phyloP scores from a whole-genome alignment of 441 rosid genomes.

The Erodium trifolium region DNA sequence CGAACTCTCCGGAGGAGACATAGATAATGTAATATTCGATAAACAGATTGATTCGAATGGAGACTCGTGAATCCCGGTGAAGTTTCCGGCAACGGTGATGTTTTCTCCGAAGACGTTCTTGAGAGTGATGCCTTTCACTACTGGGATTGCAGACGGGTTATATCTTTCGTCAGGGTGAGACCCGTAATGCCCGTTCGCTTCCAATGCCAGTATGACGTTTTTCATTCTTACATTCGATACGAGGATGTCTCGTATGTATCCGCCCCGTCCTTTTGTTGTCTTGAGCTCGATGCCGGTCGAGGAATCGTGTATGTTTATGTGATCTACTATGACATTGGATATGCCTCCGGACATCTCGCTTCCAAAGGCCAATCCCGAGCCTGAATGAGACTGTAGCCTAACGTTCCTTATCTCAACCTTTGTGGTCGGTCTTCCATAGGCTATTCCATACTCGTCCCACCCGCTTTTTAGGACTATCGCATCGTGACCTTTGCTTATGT shows the following conservation, averaged over 20 bases:
- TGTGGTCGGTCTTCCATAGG: conserved; percentile 27
- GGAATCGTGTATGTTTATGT: conserved; percentile 20
- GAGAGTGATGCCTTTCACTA: conserved; percentile 27
- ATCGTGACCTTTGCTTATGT: conserved; percentile 35
- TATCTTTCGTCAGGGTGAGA: conserved; percentile 35
- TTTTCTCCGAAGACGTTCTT: conserved; percentile 28
- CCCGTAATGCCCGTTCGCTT: conserved; percentile 32
- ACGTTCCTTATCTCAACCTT: conserved; percentile 30
- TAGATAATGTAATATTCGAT: conserved; percentile 26
- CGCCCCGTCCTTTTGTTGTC: conserved; percentile 39
- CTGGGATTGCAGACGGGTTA: conserved; percentile 27
- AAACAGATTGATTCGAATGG: conserved; percentile 33
- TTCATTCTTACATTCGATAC: conserved; percentile 32
- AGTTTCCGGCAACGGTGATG: conserved; percentile 28
- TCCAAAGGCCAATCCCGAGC: conserved; percentile 36
- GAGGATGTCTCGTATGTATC: conserved; percentile 32
- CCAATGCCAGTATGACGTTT: conserved; percentile 22
- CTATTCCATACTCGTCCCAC: conserved; percentile 44
- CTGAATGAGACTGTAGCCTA: conserved; percentile 23
- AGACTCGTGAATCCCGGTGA: conserved; percentile 31
- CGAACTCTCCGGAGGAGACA: conserved; percentile 19
- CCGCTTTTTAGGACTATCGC: conserved; percentile 41
- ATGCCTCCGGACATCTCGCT: conserved; percentile 48
- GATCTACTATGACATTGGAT: conserved; percentile 22
- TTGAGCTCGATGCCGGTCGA: conserved; percentile 32